Conservation (phyloP, 805 yeast species). For the Teunomyces barrocoloradensis region DNA sequence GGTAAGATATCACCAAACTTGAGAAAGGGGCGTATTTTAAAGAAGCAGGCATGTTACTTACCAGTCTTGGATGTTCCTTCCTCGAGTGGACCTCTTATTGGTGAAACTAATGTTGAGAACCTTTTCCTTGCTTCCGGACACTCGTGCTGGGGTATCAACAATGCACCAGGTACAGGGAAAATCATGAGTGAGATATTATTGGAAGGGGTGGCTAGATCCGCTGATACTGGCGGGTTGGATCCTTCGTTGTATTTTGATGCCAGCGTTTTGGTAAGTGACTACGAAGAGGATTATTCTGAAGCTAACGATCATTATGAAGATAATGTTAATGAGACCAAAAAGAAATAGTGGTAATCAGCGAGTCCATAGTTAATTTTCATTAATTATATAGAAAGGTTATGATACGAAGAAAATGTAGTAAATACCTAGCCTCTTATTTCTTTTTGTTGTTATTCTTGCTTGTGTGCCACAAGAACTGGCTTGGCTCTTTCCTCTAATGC, state of each 20-base stretch:
- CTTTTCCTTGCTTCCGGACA: conserved; percentile 87
- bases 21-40: conserved; percentile 68
- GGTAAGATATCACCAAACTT: conserved; percentile 70
- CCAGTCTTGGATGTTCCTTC: conserved; percentile 95
- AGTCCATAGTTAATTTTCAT: not conserved
- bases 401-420: not conserved
- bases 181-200: conserved; percentile 81
- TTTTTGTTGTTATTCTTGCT: not conserved
- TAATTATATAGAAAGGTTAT: not conserved
- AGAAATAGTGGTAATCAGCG: not conserved
- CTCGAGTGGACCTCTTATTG: conserved; percentile 88
- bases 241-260: conserved; percentile 89
- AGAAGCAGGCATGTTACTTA: conserved; percentile 90
- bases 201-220: conserved; percentile 77
- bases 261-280: conserved; percentile 36
- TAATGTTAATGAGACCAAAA: conserved; percentile 4
- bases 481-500: not conserved
- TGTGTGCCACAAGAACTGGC: not conserved
- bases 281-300: conserved; percentile 11
- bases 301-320: conserved; percentile 7
- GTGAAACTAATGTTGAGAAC: conserved; percentile 84
- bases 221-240: conserved; percentile 78
- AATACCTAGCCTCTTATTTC: no score
- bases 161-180: conserved; percentile 97
- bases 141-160: conserved; percentile 98